Percentiles rank a stretch among this genome's conserved stretches.
Conservation (phyloP, 1,284 basidiomycete genomes). For the Marasmius tenuissimus region DNA sequence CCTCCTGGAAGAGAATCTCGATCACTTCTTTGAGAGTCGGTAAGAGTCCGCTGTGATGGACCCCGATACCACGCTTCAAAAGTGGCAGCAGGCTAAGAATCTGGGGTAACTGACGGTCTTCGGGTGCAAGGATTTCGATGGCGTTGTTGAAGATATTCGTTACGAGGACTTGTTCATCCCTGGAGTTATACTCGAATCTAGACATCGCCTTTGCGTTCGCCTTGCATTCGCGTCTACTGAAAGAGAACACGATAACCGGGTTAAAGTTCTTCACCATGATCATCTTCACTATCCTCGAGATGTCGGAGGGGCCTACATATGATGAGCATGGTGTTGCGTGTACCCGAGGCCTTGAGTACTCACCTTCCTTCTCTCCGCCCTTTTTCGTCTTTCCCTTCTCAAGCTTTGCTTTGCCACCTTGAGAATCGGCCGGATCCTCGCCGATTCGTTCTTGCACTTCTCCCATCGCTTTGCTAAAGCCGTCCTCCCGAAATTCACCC, state of each 20-base stretch:
- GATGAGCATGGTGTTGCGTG: conserved; percentile 6
- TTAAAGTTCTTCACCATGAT: conserved; percentile 99
- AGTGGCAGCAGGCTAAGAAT: conserved; percentile 93
- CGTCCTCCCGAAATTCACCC: conserved; percentile 95
- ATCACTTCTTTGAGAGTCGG: conserved; percentile 99
- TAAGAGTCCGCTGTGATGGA: conserved; percentile 97
- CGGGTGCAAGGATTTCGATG: conserved; percentile 84
- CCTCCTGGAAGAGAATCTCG: conserved; percentile 99
- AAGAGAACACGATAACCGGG: conserved; percentile 98
- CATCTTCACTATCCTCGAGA: conserved; percentile 98
- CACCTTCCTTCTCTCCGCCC: conserved; percentile 90
- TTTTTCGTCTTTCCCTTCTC: conserved; percentile 90
- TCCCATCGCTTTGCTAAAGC: conserved; percentile 98
- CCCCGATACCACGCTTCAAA: conserved; percentile 94
- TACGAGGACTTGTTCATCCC: conserved; percentile 91
- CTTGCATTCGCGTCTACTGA: conserved; percentile 93
- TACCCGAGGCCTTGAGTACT: conserved; percentile 11
- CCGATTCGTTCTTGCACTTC: conserved; percentile 82
- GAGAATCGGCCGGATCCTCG: conserved; percentile 89
- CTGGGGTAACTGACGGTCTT: conserved; percentile 91
- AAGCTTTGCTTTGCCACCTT: conserved; percentile 50
- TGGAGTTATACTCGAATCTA: conserved; percentile 95
- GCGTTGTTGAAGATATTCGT: conserved; percentile 94
- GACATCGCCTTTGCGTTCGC: conserved; percentile 74
- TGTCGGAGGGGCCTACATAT: conserved; percentile 75